Conservation (phyloP, 1,284 basidiomycete genomes). For the Microbotryomycetes sp. region DNA sequence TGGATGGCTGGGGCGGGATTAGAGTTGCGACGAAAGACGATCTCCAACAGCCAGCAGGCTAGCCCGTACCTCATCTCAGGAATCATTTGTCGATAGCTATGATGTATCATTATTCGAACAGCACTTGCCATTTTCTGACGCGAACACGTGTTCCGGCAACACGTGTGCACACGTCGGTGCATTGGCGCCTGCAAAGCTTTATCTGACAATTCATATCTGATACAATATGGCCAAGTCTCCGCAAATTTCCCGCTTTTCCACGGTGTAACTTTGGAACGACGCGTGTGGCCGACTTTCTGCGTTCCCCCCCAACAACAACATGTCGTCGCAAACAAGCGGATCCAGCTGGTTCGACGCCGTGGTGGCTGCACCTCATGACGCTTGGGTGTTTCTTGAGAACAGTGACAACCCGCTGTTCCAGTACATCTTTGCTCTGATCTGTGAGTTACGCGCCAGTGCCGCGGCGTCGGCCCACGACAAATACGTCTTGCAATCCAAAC, state of each 20-base stretch:
- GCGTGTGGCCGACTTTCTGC: too few species aligned
- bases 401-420: neutral
- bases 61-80: too few species aligned
- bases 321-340: neutral
- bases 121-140: neutral
- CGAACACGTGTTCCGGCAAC: too few species aligned
- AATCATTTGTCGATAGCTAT: neutral
- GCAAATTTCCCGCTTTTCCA: too few species aligned
- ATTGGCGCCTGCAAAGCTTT: neutral
- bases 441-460: neutral
- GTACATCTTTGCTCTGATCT: neutral
- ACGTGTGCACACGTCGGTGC: too few species aligned
- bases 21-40: constrained; percentile 23
- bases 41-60: neutral
- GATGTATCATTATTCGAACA: neutral
- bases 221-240: too few species aligned
- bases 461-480: neutral
- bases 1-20: constrained; percentile 41
- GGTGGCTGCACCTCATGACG: neutral
- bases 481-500: neutral
- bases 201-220: neutral
- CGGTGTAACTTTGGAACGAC: too few species aligned
- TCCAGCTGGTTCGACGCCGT: neutral
- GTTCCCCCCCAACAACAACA: neutral
- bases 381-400: neutral